Base-by-base conservation (phyloP, 352 stramenopile species). In the Phytopythium vexans region DNA sequence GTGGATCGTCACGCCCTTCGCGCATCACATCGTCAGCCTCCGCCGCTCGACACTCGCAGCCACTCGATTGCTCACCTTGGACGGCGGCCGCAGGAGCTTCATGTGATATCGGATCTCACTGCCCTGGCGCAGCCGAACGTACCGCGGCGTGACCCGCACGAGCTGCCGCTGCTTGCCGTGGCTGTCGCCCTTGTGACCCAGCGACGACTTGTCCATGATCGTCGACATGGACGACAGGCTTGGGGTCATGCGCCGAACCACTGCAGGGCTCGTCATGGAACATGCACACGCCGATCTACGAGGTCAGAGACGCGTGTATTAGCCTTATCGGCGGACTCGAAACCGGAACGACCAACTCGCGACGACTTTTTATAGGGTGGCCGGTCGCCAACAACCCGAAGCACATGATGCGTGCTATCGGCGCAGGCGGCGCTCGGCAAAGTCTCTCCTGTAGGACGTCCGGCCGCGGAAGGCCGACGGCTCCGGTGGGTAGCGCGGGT, bases 31-130 rank as follows among this genome's bases (percentile, higher is more conserved):
- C 10, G 47, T 44, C 11, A 39, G 4, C 6, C 14, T 7, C 5
- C 40, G 31, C 11, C 8, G 31, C 15, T 8, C 15, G 4, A 12
- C 2, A 10, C 2, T 21, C 34, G 12, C 21, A 9, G n/a, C 10
- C 15, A 14, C 21, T 27, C 37, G 14, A 51, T 15, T 9, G 14
- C 39, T 37, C 71, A 82, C 74, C 50, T 72, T 82, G n/a, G 60
- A 72, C 14, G 77, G 77, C 6, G 74, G 66, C 8, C 75, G 65
- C 10, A 50, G 56, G 14, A 89, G 58, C 42, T 85, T 85, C 39
- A 91, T 48, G 33, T 67, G 65, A 52, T 88, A 89, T 21, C 68
- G 68, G 50, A 85, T 86, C 42, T 86, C 74, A 16, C 74, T 80
- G 7, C 77, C 77, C 38, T 86, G 78, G 0, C 76, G 76, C 27